Conservation (phyloP, 345 rosid species). For the Pelargonium nanum region DNA sequence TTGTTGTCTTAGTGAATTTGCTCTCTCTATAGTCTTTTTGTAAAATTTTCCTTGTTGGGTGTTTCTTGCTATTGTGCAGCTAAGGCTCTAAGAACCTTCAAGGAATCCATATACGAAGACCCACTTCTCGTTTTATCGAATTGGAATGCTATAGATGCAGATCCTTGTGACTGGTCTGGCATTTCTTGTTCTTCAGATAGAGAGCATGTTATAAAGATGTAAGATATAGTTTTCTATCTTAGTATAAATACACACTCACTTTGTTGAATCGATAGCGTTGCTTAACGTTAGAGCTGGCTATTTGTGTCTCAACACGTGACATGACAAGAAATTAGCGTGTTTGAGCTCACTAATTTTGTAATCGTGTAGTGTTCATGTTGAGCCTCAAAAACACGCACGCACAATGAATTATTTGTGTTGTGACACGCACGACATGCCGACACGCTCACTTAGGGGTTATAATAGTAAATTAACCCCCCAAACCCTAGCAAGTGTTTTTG, state of each 20-base stretch:
- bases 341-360: too few relatives aligned
- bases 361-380: too few relatives aligned
- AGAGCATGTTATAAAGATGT: conserved; percentile 80
- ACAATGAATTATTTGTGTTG: too few relatives aligned
- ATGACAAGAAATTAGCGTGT: too few relatives aligned
- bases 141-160: conserved; percentile 70
- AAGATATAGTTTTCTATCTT: conserved; percentile 16
- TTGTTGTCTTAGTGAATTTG: background rate
- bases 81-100: conserved; percentile 61
- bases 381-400: too few relatives aligned
- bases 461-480: too few relatives aligned
- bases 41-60: conserved; percentile 15
- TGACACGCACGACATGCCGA: too few relatives aligned
- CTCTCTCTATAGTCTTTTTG: background rate
- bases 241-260: too few relatives aligned
- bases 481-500: too few relatives aligned
- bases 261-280: background rate
- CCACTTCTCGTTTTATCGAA: conserved; percentile 62
- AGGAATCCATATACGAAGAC: conserved; percentile 85
- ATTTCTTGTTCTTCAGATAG: conserved; percentile 41
- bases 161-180: conserved; percentile 88
- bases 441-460: too few relatives aligned
- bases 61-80: conserved; percentile 26
- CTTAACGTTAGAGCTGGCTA: too few relatives aligned
- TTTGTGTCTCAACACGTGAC: too few relatives aligned